phyloP scores from a whole-genome alignment of 345 rosid species.

The Salix caprea region DNA sequence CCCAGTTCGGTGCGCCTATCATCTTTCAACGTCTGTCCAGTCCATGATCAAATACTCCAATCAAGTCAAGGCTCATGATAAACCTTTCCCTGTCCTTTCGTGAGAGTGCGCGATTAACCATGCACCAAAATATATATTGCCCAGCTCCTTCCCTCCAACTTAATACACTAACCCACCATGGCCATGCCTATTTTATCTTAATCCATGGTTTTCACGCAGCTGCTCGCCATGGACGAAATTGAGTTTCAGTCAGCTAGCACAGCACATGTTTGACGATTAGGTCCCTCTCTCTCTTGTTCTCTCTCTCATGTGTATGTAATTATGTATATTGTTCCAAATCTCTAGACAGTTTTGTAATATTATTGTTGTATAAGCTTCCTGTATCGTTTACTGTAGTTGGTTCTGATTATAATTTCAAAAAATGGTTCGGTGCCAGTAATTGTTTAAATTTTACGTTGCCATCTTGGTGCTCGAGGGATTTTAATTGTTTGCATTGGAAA shows the following conservation, averaged over 20 bases:
- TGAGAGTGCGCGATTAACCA: neutral
- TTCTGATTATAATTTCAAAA: too few relatives aligned
- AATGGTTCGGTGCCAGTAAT: too few relatives aligned
- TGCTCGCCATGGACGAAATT: constrained; percentile 12
- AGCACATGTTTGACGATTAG: constrained; percentile 24
- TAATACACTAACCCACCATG: constrained; percentile 8
- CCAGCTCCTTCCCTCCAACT: neutral
- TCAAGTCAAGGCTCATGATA: neutral
- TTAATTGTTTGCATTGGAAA: neutral
- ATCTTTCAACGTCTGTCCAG: constrained; percentile 39
- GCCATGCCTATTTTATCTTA: constrained; percentile 6
- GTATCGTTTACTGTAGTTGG: neutral
- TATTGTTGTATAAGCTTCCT: neutral
- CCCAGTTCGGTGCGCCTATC: constrained; percentile 59
- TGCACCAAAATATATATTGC: neutral
- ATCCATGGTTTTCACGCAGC: neutral
- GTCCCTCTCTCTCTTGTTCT: neutral
- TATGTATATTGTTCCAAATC: constrained; percentile 37
- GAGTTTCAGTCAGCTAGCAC: constrained; percentile 3
- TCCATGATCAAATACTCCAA: constrained; percentile 11
- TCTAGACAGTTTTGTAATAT: constrained; percentile 37
- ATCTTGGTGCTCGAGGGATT: neutral
- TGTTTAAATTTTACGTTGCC: neutral
- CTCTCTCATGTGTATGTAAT: constrained; percentile 22
- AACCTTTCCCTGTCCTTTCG: neutral